Conservation (phyloP, 202 grass and related monocot genomes). For the Alloteropsis angusta region DNA sequence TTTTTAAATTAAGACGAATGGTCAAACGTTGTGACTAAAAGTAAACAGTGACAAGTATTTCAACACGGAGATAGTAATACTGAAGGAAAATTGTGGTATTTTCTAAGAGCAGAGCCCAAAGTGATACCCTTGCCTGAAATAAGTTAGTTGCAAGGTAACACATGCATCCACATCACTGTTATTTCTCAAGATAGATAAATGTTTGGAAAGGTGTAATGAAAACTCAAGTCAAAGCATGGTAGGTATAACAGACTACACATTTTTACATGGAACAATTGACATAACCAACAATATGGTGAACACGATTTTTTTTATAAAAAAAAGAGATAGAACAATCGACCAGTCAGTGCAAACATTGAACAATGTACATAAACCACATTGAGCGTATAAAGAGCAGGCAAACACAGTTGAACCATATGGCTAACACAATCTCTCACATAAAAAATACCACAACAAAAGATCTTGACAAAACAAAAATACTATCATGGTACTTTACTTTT, state of each 20-base stretch:
- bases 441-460: not conserved
- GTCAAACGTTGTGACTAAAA: too few species aligned
- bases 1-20: too few species aligned
- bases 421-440: not conserved
- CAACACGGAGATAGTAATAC: not conserved
- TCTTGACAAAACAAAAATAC: not conserved
- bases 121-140: conserved; percentile 8
- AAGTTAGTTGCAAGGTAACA: not conserved
- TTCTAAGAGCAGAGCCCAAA: not conserved
- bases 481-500: conserved; percentile 11
- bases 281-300: not conserved
- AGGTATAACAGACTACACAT: conserved; percentile 3
- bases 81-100: conserved; percentile 6
- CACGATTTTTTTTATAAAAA: not conserved
- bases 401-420: not conserved
- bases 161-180: not conserved
- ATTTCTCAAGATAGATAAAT: conserved; percentile 18
- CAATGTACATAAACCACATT: conserved; percentile 4
- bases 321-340: not conserved
- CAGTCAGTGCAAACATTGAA: conserved; percentile 10
- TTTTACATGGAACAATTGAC: not conserved
- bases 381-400: not conserved
- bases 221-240: not conserved
- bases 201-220: conserved; percentile 2
- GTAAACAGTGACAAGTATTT: too few species aligned